Base-by-base conservation (phyloP, 352 stramenopile genomes). In the Blastocystis hominis region DNA sequence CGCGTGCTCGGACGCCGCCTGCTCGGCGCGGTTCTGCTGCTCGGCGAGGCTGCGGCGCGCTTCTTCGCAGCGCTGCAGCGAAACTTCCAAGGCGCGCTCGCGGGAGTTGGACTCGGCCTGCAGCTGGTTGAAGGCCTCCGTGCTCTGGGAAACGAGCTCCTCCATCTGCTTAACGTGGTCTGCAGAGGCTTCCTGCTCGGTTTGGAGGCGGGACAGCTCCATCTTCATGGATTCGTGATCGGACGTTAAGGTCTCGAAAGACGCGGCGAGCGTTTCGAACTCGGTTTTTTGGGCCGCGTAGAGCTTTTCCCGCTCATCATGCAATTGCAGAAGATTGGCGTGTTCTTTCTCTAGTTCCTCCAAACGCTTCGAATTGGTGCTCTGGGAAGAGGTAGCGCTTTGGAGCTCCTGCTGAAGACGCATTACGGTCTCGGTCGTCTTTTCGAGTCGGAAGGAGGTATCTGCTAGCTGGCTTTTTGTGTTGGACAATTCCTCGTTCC, bases 341-440 rank as follows among this genome's bases (percentile, higher is more conserved):
- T 84, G 68, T n/a, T 84, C 24, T 36, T 53, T 46, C 56, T 84
- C 44, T 5, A 84, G n/a, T 34, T 84, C 72, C 17, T 84, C 72
- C 38, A 84, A 46, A 7, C 42, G 30, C 50, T 84, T 84, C 13
- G 47, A 53, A 40, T 66, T 84, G 24, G 34, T 66, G 36, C 17
- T 68, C 17, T 84, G 72, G 9, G 30, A 40, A 4, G 44, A 54
- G 20, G 53, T 54, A 0, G 47, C 36, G 13, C 34, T 69, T 44
- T 59, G 44, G 20, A 84, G 56, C 1, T 68, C 20, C 24, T 64
- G 20, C 44, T 84, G 72, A 9, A 84, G 55, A 40, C 54, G 50
- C 56, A 69, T 84, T 20, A 84, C 72, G 15, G 72, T 84, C 34
- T 84, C 72, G 24, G 72, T 66, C 34, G 72, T 84, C 72, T 84